Evolutionary conservation across 441 rosid species (phyloP), one percentile per base, ranked within the genome.

Genomic region (Pelargonium fulgidum): DNA sequence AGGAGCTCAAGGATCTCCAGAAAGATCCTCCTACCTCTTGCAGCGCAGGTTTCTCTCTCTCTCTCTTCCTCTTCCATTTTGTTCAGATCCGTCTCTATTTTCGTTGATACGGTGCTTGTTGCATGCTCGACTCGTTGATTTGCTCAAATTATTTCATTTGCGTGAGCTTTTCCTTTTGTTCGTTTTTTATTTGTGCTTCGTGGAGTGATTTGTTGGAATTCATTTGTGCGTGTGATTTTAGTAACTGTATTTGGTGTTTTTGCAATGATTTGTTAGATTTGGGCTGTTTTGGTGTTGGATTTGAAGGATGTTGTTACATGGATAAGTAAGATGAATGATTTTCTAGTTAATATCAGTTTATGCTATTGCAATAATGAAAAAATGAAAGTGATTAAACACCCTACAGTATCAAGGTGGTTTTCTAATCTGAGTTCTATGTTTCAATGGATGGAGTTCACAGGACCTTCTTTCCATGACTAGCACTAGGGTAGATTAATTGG

Each of bases 1-100:
- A 26, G 33, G 33, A 13, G 33, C 33, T 26, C 33, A 26, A 26
- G 33, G 33, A 52, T 52, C 59, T 52, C 59, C 82, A 73, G 76
- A 80, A 77, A 54, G 83, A 80, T 72, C 83, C 81, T 68, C 83
- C 81, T 0, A 80, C 82, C 9, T 70, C 75, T 20, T 82, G 85
- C 76, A 77, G 83, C 68, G 78, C 82, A 7, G 82, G 85, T 80
- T 52, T 20, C 11, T 70, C 22, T 44, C 0, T 50, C n/a, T 48
- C 9, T 9, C 7, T 20, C 20, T 2, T 26, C 22, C 13, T 9
- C 22, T 24, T 66, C 33, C 33, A 26, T 22, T 65, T 39, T 66
- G 19, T 66, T 66, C 29, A 14, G 11, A 14, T 17, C 39, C 22
- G 20, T 19, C 33, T 10, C 22, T 13, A 19, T 14, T 24, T 56